Percentiles rank a stretch among this genome's conserved stretches.
phyloP scores from a whole-genome alignment of 1,139 yeast genomes.

The Protomyces macrosporus region DNA sequence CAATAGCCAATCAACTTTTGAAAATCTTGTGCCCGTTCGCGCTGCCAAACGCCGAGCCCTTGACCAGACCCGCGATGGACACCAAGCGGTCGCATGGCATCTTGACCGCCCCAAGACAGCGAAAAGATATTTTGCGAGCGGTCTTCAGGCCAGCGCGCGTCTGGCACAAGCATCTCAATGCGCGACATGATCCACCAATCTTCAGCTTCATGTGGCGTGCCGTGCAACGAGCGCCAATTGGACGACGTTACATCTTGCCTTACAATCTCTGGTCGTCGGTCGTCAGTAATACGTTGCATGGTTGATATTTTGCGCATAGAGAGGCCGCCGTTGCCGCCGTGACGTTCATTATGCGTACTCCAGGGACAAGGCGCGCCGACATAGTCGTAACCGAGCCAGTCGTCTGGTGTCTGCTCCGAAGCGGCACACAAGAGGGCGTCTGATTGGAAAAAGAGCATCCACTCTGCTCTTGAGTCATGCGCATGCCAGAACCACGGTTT shows the following conservation, averaged over 20 bases:
- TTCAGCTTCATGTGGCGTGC: slow-evolving; percentile 5
- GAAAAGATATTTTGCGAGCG: slow-evolving; percentile 1
- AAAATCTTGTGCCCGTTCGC: neutral
- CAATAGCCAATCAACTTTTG: slow-evolving; percentile 3
- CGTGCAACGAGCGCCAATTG: neutral
- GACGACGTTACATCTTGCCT: neutral
- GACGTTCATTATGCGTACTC: neutral
- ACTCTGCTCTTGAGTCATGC: slow-evolving; percentile 9
- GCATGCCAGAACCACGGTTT: slow-evolving; percentile 22
- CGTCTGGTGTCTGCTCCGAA: slow-evolving; percentile 15
- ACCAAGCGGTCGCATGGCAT: slow-evolving; percentile 6
- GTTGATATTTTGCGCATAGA: slow-evolving; percentile 1
- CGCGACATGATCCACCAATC: slow-evolving; percentile 18
- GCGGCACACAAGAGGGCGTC: slow-evolving; percentile 12
- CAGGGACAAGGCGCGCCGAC: slow-evolving; percentile 10
- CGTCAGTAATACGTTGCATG: slow-evolving; percentile 5
- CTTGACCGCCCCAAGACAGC: slow-evolving; percentile 4
- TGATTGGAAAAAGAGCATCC: slow-evolving; percentile 22
- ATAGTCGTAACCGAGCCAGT: slow-evolving; percentile 23
- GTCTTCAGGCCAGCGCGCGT: slow-evolving; percentile 17
- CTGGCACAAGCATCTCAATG: slow-evolving; percentile 5
- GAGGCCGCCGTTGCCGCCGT: slow-evolving; percentile 20
- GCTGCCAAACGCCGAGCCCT: neutral
- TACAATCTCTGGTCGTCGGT: neutral
- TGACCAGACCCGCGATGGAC: slow-evolving; percentile 15